These are phyloP conservation scores for Musa beccarii DNA, from an alignment of 176 grass and related monocot genomes.

Conservation along the genomic window DNA sequence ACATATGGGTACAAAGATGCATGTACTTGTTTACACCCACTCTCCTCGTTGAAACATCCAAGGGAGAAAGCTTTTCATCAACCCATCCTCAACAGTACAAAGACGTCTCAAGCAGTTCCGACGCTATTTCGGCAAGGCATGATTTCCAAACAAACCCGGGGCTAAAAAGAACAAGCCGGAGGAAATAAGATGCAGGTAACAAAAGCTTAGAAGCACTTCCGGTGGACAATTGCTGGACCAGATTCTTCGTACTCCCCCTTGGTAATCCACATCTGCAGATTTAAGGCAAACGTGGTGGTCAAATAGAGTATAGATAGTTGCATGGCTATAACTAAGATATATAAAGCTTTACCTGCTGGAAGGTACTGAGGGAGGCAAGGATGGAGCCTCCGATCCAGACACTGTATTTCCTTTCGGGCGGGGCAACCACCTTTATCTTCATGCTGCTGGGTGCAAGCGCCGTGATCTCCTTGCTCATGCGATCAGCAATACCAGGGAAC, in stretches of 20 bases:
- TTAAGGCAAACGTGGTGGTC: neutral
- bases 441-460: conserved; percentile 5
- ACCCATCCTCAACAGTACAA: neutral
- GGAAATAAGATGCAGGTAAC: neutral
- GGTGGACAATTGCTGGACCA: conserved; percentile 1
- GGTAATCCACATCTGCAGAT: conserved; percentile 7
- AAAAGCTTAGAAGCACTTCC: conserved; percentile 2
- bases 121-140: neutral
- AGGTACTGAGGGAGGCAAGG: conserved; percentile 4
- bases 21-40: neutral
- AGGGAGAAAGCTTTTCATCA: neutral
- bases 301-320: neutral
- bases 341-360: neutral
- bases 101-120: neutral
- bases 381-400: conserved; percentile 3
- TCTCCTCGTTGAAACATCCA: neutral
- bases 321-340: neutral
- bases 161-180: neutral
- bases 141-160: neutral
- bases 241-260: conserved; percentile 9
- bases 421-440: conserved; percentile 8
- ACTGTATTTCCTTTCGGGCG: neutral
- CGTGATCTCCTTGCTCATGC: conserved; percentile 3
- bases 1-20: neutral
- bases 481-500: conserved; percentile 6